Base-by-base conservation (phyloP, 441 rosid species). In the Cnidoscolus chayamansa region DNA sequence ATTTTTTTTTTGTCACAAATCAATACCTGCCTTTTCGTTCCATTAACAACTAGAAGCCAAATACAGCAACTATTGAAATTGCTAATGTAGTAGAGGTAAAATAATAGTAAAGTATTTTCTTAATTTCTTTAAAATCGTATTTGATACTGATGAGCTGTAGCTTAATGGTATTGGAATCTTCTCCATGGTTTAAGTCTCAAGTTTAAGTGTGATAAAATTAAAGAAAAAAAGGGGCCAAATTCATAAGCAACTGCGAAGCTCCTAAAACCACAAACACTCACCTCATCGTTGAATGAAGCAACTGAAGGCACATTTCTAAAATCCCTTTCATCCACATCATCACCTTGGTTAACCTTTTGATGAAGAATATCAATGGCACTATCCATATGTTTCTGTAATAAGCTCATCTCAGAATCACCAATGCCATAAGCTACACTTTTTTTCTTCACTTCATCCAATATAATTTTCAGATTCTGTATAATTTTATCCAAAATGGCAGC, bases 401-500 rank as follows among this genome's bases (percentile, higher is more conserved):
- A 74, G 66, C 74, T 77, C 72, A 74, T 55, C 45, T 88, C 90
- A 70, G 81, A 70, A 72, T 85, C 86, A 78, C 72, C 69, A 13
- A 73, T 69, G 74, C 83, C 86, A 64, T 74, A 73, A 63, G 68
- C 47, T 6, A 65, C 78, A 68, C 72, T 73, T 60, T 71, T 74
- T 25, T 76, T 79, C 73, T 73, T 77, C 73, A 75, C 74, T 71
- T 76, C 81, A 59, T 81, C 79, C 65, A 83, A 79, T 70, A 83
- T 48, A 60, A 74, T 78, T 72, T 81, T 84, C 84, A 95, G 78
- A 83, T 84, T 88, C 40, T 72, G 81, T 54, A 87, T 72, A 47
- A 90, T 72, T 78, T 78, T 91, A 79, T 79, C 87, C 83, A 93
- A 79, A 70, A 91, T 82, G 40, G 80, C 66, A 13, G 77, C 70